Evolutionary conservation across 2,329 filamentous ascomycete species (phyloP).

Genomic region (Plenodomus tracheiphilus): DNA sequence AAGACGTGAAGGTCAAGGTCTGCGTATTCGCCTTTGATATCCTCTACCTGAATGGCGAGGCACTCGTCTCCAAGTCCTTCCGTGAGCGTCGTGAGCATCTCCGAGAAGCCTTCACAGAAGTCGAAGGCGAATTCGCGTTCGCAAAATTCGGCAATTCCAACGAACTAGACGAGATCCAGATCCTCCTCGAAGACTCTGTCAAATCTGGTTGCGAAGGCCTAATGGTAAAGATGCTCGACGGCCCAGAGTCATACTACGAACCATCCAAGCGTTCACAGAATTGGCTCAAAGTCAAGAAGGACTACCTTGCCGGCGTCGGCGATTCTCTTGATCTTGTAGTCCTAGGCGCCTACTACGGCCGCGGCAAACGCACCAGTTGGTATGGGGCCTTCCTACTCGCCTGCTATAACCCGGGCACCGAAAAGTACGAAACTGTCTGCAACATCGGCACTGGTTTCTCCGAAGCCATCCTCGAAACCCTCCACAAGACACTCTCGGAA

Average conservation of each 20-base stretch:
- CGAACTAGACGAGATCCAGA: conserved; percentile 91
- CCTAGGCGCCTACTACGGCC: conserved; percentile 89
- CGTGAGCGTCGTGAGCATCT: conserved; percentile 81
- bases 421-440: conserved; percentile 93
- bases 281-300: conserved; percentile 99
- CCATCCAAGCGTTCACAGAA: conserved; percentile 95
- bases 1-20: conserved; percentile 95
- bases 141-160: conserved; percentile 85
- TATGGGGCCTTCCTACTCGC: conserved; percentile 96
- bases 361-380: conserved; percentile 91
- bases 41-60: conserved; percentile 87
- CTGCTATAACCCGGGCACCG: conserved; percentile 80
- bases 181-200: conserved; percentile 88
- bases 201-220: conserved; percentile 95
- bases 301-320: conserved; percentile 90
- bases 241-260: conserved; percentile 89
- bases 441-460: conserved; percentile 98
- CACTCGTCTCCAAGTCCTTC: conserved; percentile 83
- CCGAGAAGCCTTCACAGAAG: conserved; percentile 69
- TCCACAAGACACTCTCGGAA: conserved; percentile 74
- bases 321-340: conserved; percentile 97
- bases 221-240: conserved; percentile 99
- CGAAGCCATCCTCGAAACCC: conserved; percentile 86
- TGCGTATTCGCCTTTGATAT: conserved; percentile 97
- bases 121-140: conserved; percentile 90